phyloP scores from a whole-genome alignment of 495 filamentous ascomycete genomes.

The Jackrogersella multiformis region DNA sequence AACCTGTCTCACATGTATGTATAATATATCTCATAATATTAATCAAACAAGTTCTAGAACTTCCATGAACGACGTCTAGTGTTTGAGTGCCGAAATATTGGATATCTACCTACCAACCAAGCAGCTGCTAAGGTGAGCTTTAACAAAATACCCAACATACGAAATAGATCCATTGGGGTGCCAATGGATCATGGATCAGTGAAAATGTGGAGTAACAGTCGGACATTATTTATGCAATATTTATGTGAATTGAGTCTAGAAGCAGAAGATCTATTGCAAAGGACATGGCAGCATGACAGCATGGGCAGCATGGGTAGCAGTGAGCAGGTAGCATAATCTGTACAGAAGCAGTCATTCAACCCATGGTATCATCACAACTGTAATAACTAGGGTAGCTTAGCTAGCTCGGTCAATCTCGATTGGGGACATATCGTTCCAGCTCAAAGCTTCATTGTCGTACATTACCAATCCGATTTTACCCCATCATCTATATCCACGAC shows the following conservation, averaged over 20 bases:
- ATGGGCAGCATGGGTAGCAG: too few relatives aligned
- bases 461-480: not conserved
- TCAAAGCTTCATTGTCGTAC: not conserved
- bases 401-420: not conserved
- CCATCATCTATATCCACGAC: conserved; percentile 2
- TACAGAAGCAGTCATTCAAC: not conserved
- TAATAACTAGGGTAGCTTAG: not conserved
- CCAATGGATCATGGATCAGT: too few relatives aligned
- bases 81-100: not conserved
- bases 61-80: not conserved
- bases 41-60: not conserved
- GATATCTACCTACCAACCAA: not conserved
- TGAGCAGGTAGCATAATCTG: too few relatives aligned
- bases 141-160: not conserved
- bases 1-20: not conserved
- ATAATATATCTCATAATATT: not conserved
- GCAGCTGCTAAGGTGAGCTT: not conserved
- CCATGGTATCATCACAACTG: not conserved
- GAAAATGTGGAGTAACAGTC: not conserved
- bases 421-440: not conserved
- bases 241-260: not conserved
- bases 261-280: not conserved
- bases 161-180: not conserved
- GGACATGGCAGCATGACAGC: too few relatives aligned
- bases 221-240: not conserved